Evolutionary conservation across 139 green algal genomes (phyloP), one percentile per base, ranked within the genome.

Genomic region (Chlamydomonas urium): DNA sequence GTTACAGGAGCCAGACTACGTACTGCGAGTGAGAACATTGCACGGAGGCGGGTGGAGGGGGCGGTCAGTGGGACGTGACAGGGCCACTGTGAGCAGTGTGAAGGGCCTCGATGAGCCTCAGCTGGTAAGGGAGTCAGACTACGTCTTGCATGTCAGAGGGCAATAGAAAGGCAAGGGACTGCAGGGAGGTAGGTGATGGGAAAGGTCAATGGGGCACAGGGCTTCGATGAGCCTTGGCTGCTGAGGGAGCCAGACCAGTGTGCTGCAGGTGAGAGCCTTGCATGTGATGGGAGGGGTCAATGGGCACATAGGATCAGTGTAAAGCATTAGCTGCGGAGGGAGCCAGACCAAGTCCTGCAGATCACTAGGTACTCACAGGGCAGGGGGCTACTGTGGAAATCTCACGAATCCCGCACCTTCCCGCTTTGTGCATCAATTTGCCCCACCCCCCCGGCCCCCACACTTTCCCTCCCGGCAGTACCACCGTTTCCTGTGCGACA

Each of bases 61-160:
- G 42, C 14, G 42, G 42, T n/a, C 42, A 53, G 42, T 53, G 42
- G 10, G 14, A 6, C 21, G 42, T 53, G 42, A n/a, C n/a, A n/a
- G n/a, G 3, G 89, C 93, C 2, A 81, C 88, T 36, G 94, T 94
- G 73, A 93, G 98, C 62, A 96, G 95, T 69, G 93, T 98, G 78
- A 85, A 95, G 79, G 93, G 93, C 1, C 79, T 98, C 36, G 89
- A 94, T 68, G 77, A 84, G 33, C 48, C 72, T n/a, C 59, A 62
- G 26, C 33, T 84, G 1, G 67, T 90, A 37, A 69, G 48, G 38
- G 72, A 86, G 60, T 83, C 91, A 3, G 79, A 79, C 4, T 97
- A 90, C 69, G 81, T 97, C 8, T 48, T 93, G 32, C 48, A 83
- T 0, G 53, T 63, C 21, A 17, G 23, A 14, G 53, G 53, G 53